Evolutionary conservation across 495 filamentous ascomycete genomes (phyloP), one percentile per base, ranked within the genome.

Genomic region (Penicillium samsonianum): DNA sequence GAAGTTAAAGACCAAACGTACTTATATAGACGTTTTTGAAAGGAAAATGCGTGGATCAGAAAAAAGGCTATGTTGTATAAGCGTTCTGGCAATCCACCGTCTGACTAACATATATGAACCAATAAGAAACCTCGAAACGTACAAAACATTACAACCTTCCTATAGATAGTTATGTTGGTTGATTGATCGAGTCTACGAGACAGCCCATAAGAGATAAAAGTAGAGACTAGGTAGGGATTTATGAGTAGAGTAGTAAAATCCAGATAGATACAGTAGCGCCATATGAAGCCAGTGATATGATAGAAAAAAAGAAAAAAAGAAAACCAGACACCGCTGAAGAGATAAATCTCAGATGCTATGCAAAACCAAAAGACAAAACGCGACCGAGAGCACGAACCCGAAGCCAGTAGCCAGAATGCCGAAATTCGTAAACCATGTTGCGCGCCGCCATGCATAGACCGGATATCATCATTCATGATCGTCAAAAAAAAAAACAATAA

Each of bases 401-500:
- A 67, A 69, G 64, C 64, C 33, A 69, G 55, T 42, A 69, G 67
- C 64, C 47, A 60, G 48, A 69, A 67, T 67, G 62, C 64, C 59
- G 67, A 63, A 68, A 63, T 69, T 69, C 65, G 67, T 67, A 67
- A 65, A 53, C 65, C 62, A 67, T 65, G 57, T 67, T 67, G 59
- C 67, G 64, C 67, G 67, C 64, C 67, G 55, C 64, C 62, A 69
- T 69, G 67, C 67, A 65, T 69, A 65, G 67, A 67, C 64, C 62
- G 64, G 62, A 69, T 69, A 69, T 67, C 57, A 62, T 67, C 64
- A 63, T 59, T 67, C 60, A 37, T 67, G 61, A 65, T 60, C 60
- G 33, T 64, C 55, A 63, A 58, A 59, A n/a, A 60, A 61, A 61
- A 28, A 57, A 52, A 6, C 14, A 41, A 41, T 17, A 41, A 11